Evolutionary conservation across 2,329 filamentous ascomycete genomes (phyloP).

Genomic region (Orbilia brochopaga): DNA sequence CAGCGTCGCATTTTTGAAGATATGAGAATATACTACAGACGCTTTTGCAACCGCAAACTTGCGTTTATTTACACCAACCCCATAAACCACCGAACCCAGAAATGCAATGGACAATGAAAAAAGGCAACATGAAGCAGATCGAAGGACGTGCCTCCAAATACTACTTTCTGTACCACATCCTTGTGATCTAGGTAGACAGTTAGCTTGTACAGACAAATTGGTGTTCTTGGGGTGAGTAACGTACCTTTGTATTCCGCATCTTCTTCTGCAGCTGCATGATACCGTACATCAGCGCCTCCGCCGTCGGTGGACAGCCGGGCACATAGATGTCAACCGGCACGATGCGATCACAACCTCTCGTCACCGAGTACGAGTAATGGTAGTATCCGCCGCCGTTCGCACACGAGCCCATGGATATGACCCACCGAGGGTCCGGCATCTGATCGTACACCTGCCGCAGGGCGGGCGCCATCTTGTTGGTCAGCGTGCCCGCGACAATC

Average conservation of each 20-base stretch:
- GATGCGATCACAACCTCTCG: slow-evolving; percentile 76
- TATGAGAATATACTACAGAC: neutral
- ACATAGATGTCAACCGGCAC: slow-evolving; percentile 82
- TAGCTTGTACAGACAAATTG: too few species aligned
- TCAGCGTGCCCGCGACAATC: slow-evolving; percentile 90
- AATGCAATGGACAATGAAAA: too few species aligned
- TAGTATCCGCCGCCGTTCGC: slow-evolving; percentile 87
- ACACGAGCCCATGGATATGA: slow-evolving; percentile 80
- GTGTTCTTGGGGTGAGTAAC: too few species aligned
- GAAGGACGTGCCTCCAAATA: neutral
- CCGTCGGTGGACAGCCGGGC: slow-evolving; percentile 72
- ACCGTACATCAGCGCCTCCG: slow-evolving; percentile 70
- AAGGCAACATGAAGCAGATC: too few species aligned
- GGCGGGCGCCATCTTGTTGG: slow-evolving; percentile 95
- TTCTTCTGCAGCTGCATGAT: slow-evolving; percentile 80
- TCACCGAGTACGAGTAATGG: slow-evolving; percentile 81
- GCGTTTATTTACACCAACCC: neutral
- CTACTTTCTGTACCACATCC: slow-evolving; percentile 65
- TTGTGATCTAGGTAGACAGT: slow-evolving; percentile 55
- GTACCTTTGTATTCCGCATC: slow-evolving; percentile 66
- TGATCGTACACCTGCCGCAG: slow-evolving; percentile 91
- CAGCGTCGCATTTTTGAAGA: neutral
- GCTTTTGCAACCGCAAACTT: neutral
- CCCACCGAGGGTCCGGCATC: slow-evolving; percentile 89
- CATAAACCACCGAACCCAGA: too few species aligned